Conservation (phyloP, 2,329 filamentous ascomycete genomes). For the Penicillium oxalicum region DNA sequence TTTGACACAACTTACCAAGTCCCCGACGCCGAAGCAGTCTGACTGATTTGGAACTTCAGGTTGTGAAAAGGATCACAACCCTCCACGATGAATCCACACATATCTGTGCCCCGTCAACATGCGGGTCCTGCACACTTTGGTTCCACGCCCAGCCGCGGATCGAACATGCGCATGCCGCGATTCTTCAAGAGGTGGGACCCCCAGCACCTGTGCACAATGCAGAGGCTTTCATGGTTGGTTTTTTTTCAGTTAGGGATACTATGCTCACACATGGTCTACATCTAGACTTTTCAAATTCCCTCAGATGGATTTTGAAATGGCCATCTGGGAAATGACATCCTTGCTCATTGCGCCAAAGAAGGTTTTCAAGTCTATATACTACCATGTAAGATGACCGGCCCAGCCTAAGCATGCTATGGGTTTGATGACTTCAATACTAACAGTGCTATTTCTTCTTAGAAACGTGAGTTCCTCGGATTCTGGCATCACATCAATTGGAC, state of each 20-base stretch:
- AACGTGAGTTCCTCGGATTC: constrained; percentile 30
- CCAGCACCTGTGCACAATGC: not conserved
- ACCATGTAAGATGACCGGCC: constrained; percentile 49
- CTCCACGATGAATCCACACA: constrained; percentile 52
- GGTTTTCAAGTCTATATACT: constrained; percentile 65
- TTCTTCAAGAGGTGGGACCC: constrained; percentile 56
- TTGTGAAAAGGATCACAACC: constrained; percentile 4
- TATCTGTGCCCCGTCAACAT: constrained; percentile 55
- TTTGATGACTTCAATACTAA: not conserved
- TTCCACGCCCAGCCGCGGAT: constrained; percentile 46
- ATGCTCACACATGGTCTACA: constrained; percentile 5
- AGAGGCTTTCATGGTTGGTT: not conserved
- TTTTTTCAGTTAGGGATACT: no score
- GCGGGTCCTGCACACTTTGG: constrained; percentile 50
- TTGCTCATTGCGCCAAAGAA: constrained; percentile 64
- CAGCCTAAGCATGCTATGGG: not conserved
- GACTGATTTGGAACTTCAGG: not conserved
- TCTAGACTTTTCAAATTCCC: constrained; percentile 61
- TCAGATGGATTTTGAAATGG: constrained; percentile 70
- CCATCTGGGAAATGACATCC: constrained; percentile 66
- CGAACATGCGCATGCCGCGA: constrained; percentile 55
- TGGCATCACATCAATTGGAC: not conserved
- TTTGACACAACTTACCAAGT: no score
- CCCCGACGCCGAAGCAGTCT: not conserved
- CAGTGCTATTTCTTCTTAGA: constrained; percentile 22